Base-by-base conservation (phyloP, 192 early-diverging fungal species). In the Gryganskiella cystojenkinii region DNA sequence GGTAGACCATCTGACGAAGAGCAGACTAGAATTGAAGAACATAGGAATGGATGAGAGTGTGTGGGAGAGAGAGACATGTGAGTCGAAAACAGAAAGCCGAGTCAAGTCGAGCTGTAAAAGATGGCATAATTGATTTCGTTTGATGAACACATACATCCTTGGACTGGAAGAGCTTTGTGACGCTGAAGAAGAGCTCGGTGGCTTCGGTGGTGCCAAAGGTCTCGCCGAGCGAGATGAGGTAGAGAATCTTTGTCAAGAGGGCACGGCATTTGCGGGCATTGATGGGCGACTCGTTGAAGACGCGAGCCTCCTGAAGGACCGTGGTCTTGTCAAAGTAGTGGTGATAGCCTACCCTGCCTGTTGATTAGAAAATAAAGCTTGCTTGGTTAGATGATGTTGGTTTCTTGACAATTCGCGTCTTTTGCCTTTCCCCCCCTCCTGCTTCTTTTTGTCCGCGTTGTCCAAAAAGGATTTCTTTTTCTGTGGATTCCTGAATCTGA, bases 211-310 rank as follows among this genome's bases (percentile, higher is more conserved):
- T 94, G 61, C 88, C 87, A 80, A 98, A 95, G 15, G 87, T 83
- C 80, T 98, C 95, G 6, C 92, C 92, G 64, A 95, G 89, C 67
- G 95, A 95, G 33, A 98, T 86, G 67, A 99, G 85, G 69, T 96
- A 98, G 43, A 95, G 86, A 34, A 99, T 95, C 81, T 97, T 97
- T 43, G 96, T 97, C 49, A 99, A 80, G 34, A 97, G 85, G 35
- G 95, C 79, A 35, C 96, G 88, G 79, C 95, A 99, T 83, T 98
- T 97, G 66, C 96, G 88, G 25, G 94, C 92, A 67, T 95, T 95
- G 70, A 99, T 95, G 20, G 98, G 98, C 28, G 95, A 91, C 69
- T 96, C 94, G 82, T 99, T 98, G 84, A 99, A 99, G 28, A 92
- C 91, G 62, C 96, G 92, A 34, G 98, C 93, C 80, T 99, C 98